Percentiles rank a stretch among this genome's conserved stretches.
These are phyloP conservation scores for Colletotrichum costaricense DNA, from an alignment of 2,329 filamentous ascomycete species.

Conservation along the genomic window DNA sequence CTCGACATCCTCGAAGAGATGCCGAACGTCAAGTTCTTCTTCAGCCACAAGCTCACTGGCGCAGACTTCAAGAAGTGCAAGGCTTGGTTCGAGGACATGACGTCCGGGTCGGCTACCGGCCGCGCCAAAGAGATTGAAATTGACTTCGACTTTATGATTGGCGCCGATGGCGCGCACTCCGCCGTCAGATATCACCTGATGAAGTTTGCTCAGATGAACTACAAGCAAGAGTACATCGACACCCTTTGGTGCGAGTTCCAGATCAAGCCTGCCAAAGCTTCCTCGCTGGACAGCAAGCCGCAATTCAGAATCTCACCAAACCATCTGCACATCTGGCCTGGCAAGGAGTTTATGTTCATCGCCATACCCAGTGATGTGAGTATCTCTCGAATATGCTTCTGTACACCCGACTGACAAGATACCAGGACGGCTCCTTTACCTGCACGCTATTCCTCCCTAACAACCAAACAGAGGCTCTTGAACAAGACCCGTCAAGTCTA, in stretches of 20 bases:
- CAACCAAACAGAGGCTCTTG: conserved; percentile 74
- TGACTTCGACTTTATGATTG: conserved; percentile 91
- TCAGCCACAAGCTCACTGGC: conserved; percentile 92
- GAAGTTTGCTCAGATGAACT: conserved; percentile 93
- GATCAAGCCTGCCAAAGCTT: conserved; percentile 67
- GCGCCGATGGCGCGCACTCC: conserved; percentile 95
- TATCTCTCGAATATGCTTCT: neutral
- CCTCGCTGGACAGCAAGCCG: conserved; percentile 50
- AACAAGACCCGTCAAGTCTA: conserved; percentile 69
- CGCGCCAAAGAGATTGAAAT: conserved; percentile 81
- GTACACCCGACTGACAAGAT: conserved; percentile 23
- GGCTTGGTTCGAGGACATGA: conserved; percentile 84
- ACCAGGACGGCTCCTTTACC: conserved; percentile 88
- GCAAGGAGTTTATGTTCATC: conserved; percentile 96
- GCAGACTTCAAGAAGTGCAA: conserved; percentile 83
- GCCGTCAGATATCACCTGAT: conserved; percentile 92
- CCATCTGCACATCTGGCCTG: conserved; percentile 98
- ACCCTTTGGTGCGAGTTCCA: conserved; percentile 97
- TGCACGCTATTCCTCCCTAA: conserved; percentile 92
- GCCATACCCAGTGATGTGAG: conserved; percentile 81
- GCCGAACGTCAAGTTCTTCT: conserved; percentile 91
- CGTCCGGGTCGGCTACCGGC: conserved; percentile 46
- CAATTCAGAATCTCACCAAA: conserved; percentile 87
- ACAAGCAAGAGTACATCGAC: conserved; percentile 94
- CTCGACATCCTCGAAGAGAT: conserved; percentile 85